phyloP scores from a whole-genome alignment of 129 eudicot genomes.

The Helianthus annuus region HanXRQr2.0-SUNRISE NC_035437.2:175023786-175024285 shows the following conservation, averaged over 20 bases:
- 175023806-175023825: constrained; percentile 1
- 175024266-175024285: not conserved
- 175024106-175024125: too few relatives aligned
- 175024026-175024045: constrained; percentile 85
- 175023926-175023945: constrained; percentile 28
- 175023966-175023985: constrained; percentile 26
- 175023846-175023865: constrained; percentile 22
- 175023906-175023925: constrained; percentile 27
- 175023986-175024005: constrained; percentile 40
- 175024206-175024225: constrained; percentile 14
- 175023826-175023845: not conserved
- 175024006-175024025: constrained; percentile 43
- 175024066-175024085: constrained; percentile 19
- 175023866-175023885: constrained; percentile 24
- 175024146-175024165: constrained; percentile 38
- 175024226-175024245: constrained; percentile 42
- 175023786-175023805: constrained; percentile 21
- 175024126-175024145: not conserved
- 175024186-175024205: constrained; percentile 12
- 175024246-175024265: constrained; percentile 24
- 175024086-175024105: constrained; percentile 41
- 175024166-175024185: constrained; percentile 43
- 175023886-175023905: constrained; percentile 48
- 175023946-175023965: constrained; percentile 33
- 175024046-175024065: constrained; percentile 44